Evolutionary conservation across 176 grass and related monocot species (phyloP), one percentile per base, ranked within the genome.

Genomic region (barley (Hordeum vulgare)): DNA sequence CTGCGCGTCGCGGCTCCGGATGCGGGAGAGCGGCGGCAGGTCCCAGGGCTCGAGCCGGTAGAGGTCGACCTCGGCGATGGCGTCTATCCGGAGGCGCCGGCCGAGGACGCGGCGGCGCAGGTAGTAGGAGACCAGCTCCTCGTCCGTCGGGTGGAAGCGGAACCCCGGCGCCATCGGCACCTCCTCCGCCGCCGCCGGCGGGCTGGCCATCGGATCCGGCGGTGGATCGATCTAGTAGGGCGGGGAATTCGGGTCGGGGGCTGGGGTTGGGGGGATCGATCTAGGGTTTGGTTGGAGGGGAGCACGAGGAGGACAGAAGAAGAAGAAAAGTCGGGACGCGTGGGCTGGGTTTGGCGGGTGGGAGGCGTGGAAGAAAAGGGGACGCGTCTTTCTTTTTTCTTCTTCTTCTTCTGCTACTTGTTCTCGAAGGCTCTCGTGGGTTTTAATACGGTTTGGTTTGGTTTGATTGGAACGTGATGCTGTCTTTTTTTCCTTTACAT

Each of bases 91-190:
- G 62, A 96, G 93, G 27, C 83, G 82, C 1, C 87, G 87, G 66
- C 86, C 84, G 33, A 79, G 54, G 54, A 92, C 85, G 40, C 88
- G 71, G 39, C 97, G 93, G 74, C 87, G 92, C 65, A 96, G 96
- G 87, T 99, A 99, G 89, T 96, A 99, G 59, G 88, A 89, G 61
- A 99, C 93, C 0, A 98, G 93, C 79, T 98, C 96, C 81, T 98
- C 96, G 88, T 98, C 96, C 3, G 96, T 98, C 29, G 96, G 96
- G 83, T 98, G 93, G 90, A 98, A 98, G 28, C 96, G 93, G 79
- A 98, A 98, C 12, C 96, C 96, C 9, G 96, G 96, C 9, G 96
- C 92, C 6, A 98, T 93, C 61, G 77, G 92, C 28, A 90, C 83
- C 84, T 90, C 69, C 1, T 86, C 70, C 5, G 80, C 20, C 31